Conservation (phyloP, 1,139 yeast genomes). For the Saccharomyces hybrid region DNA sequence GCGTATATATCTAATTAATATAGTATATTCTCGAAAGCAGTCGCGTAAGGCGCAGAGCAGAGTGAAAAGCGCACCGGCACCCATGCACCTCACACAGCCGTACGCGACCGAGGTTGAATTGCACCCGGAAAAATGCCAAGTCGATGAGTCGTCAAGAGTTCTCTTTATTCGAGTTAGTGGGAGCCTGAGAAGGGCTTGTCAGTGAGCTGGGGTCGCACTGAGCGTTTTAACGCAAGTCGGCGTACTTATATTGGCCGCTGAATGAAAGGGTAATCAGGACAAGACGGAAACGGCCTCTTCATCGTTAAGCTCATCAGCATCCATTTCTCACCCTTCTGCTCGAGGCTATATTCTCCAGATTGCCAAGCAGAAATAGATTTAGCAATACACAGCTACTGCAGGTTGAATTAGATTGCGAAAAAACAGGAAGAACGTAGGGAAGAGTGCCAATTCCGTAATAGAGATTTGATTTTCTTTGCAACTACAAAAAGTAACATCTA, state of each 20-base stretch:
- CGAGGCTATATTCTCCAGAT: background rate
- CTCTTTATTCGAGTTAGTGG: background rate
- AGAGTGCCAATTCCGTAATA: background rate
- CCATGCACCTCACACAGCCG: background rate
- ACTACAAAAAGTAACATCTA: background rate
- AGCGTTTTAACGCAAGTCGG: background rate
- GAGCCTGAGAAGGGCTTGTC: constrained; percentile 1
- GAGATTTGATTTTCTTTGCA: background rate
- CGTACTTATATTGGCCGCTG: background rate
- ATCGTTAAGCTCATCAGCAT: background rate
- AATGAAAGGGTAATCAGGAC: background rate
- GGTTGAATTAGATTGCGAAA: background rate
- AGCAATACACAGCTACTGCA: background rate
- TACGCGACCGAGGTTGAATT: constrained; percentile 5
- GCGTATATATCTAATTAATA: background rate
- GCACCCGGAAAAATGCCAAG: constrained; percentile 14
- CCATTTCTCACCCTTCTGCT: background rate
- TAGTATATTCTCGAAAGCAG: background rate
- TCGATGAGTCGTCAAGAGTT: constrained; percentile 3
- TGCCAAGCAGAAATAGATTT: background rate
- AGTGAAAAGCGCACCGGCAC: background rate
- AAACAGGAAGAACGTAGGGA: background rate
- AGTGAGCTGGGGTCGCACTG: background rate
- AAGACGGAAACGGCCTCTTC: background rate
- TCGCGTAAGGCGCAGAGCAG: background rate